These are phyloP conservation scores for Auricularia heimuer DNA, from an alignment of 768 basidiomycete genomes.

Conservation along the genomic window DNA sequence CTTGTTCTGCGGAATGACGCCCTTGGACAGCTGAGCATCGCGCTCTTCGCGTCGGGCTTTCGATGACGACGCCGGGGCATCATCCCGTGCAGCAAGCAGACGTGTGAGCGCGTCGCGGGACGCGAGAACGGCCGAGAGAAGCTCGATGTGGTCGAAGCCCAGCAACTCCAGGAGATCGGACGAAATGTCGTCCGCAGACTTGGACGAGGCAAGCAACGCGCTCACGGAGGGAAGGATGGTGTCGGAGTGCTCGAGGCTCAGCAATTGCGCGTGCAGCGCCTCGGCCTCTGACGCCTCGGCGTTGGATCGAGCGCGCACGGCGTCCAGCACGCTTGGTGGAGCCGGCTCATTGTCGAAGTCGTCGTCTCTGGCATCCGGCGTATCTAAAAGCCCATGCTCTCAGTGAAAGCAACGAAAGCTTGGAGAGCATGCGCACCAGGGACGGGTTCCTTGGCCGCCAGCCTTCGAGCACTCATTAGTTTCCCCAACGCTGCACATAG, in stretches of 20 bases:
- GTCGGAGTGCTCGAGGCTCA: background rate
- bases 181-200: slow-evolving; percentile 60
- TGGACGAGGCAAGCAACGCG: slow-evolving; percentile 7
- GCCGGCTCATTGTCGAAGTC: background rate
- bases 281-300: background rate
- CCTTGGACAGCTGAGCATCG: background rate
- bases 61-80: background rate
- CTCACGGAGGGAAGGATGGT: slow-evolving; percentile 5
- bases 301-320: background rate
- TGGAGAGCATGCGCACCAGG: background rate
- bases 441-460: background rate
- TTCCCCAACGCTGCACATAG: background rate
- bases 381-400: background rate
- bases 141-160: slow-evolving; percentile 76
- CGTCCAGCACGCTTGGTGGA: background rate
- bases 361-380: background rate
- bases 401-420: too few relatives aligned
- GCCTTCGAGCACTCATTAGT: background rate
- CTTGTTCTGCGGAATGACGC: background rate
- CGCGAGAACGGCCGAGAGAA: slow-evolving; percentile 29
- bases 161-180: slow-evolving; percentile 68
- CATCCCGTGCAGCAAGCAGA: background rate
- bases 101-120: background rate
- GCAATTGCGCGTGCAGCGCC: background rate
- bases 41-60: background rate